Conservation (phyloP, 2,329 filamentous ascomycete species). For the Neobulgaria alba region DNA sequence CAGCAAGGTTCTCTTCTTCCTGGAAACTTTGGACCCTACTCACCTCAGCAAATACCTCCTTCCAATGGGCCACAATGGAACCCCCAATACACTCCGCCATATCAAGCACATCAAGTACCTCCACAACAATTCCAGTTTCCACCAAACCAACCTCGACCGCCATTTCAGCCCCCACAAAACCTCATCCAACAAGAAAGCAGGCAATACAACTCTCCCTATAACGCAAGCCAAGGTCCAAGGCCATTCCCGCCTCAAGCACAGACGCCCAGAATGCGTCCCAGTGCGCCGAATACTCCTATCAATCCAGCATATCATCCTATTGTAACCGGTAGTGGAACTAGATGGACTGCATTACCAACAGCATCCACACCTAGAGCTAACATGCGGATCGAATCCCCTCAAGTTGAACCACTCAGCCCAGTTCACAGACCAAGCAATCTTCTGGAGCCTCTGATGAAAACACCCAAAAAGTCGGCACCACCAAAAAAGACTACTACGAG, state of each 20-base stretch:
- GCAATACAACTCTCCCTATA: conserved; percentile 29
- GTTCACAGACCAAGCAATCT: conserved; percentile 34
- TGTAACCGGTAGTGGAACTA: conserved; percentile 39
- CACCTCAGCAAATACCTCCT: conserved; percentile 8
- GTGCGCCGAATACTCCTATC: too few species aligned
- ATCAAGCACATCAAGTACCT: conserved; percentile 10
- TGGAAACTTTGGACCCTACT: conserved; percentile 8
- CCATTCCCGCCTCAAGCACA: conserved; percentile 8
- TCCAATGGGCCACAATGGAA: conserved; percentile 12
- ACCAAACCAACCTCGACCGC: conserved; percentile 15
- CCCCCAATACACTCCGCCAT: conserved; percentile 15
- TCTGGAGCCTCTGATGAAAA: conserved; percentile 18
- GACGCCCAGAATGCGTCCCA: conserved; percentile 12
- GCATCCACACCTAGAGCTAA: conserved; percentile 46
- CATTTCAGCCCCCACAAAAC: conserved; percentile 17
- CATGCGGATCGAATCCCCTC: conserved; percentile 41
- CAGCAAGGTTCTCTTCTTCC: conserved; percentile 16
- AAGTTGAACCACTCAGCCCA: conserved; percentile 52
- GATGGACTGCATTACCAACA: conserved; percentile 49
- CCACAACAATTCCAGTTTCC: conserved; percentile 15
- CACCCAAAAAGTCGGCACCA: conserved; percentile 17
- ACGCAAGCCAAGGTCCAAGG: conserved; percentile 21
- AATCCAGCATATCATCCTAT: too few species aligned
- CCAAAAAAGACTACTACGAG: conserved; percentile 3
- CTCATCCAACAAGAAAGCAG: conserved; percentile 21